Base-by-base conservation (phyloP, 495 filamentous ascomycete genomes). In the Penicillium longicatenatum region DNA sequence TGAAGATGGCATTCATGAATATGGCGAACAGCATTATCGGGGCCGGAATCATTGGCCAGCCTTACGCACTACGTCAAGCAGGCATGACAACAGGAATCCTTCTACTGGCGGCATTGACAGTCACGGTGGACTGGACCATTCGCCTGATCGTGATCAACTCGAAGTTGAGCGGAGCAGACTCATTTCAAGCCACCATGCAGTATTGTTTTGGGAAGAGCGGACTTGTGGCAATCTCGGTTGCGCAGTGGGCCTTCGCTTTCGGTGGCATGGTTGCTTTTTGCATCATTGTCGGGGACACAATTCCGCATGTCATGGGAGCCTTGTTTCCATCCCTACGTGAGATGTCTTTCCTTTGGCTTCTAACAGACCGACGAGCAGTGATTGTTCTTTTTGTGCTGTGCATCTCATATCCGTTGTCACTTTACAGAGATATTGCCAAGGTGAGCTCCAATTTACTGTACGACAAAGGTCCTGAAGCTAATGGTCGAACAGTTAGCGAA, bases 11-110 rank as follows among this genome's bases (percentile, higher is more conserved):
- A 6, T 98, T 98, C 61, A 96, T 97, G 91, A 98, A 98, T 72
- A 98, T 98, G 94, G 92, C 93, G 44, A 98, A 98, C 70, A 92
- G 87, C 60, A 98, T 98, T 64, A 98, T 98, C 30, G 94, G 94
- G 11, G 94, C 94, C 4, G 94, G 94, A 1, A 98, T 98, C 63
- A 98, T 98, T 68, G 94, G 91, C 2, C 95, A 98, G 71, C 92
- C 94, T 9, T 98, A 98, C 74, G 94, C 94, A 8, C 88, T 98
- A 64, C 83, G 85, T 24, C 91, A 98, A 68, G 93, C 94, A 14
- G 94, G 94, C 3, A 79, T 98, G 63, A 60, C 87, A 1, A 87
- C 87, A 47, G 95, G 95, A 0, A 78, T 93, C 31, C 55, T 93
- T 33, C 81, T 98, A 31, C 78, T 98, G 20, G 71, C 95, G 35